These are phyloP conservation scores for Pleurotus djamor DNA, from an alignment of 768 basidiomycete genomes.

Conservation along the genomic window DNA sequence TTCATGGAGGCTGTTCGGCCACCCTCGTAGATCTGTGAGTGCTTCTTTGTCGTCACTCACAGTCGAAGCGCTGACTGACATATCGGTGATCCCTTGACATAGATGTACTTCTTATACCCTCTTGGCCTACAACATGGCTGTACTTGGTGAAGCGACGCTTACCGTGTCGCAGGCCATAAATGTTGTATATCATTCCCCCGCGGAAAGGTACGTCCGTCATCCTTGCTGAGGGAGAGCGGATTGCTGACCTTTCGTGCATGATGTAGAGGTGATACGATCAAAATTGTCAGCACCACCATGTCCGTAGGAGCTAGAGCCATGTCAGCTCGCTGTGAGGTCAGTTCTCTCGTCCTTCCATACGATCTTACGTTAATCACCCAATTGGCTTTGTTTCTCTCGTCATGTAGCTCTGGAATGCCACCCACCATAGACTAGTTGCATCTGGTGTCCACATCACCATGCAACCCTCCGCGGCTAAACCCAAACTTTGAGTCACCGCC, in stretches of 20 bases:
- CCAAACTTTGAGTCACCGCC: constrained; percentile 21
- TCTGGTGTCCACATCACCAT: constrained; percentile 58
- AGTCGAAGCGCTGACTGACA: too few species aligned
- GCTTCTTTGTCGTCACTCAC: neutral
- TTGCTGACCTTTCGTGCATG: too few species aligned
- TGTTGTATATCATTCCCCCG: constrained; percentile 57
- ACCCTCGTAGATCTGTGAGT: constrained; percentile 39
- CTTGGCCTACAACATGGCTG: constrained; percentile 5
- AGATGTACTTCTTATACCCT: constrained; percentile 3
- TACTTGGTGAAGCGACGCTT: neutral
- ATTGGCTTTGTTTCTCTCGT: too few species aligned
- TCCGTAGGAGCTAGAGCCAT: constrained; percentile 43
- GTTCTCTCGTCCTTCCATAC: too few species aligned
- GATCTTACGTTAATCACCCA: too few species aligned
- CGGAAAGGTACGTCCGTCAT: constrained; percentile 42
- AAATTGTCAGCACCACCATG: constrained; percentile 51
- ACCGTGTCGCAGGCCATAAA: constrained; percentile 52
- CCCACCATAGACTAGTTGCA: constrained; percentile 47
- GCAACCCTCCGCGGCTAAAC: constrained; percentile 36
- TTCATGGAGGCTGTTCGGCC: constrained; percentile 58
- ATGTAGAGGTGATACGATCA: constrained; percentile 46
- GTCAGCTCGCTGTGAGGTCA: constrained; percentile 53
- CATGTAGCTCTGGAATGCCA: constrained; percentile 58
- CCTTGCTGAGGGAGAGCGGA: too few species aligned
- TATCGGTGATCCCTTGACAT: too few species aligned